These are phyloP conservation scores for Neurospora sp. DNA, from an alignment of 495 filamentous ascomycete species.

Conservation along the genomic window DNA sequence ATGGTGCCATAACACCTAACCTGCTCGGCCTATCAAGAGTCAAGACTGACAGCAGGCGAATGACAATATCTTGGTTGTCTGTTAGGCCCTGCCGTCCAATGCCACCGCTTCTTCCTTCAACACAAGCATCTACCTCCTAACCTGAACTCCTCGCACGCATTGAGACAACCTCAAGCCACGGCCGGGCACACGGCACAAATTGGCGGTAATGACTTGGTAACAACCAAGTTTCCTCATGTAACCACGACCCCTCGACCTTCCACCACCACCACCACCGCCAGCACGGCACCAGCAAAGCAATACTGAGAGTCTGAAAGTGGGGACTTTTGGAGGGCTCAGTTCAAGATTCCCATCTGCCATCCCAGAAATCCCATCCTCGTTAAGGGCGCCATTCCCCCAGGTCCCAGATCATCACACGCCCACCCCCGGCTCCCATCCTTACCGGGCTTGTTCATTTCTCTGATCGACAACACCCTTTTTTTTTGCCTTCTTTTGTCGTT, in stretches of 20 bases:
- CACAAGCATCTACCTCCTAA: background rate
- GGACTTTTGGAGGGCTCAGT: background rate
- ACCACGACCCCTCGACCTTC: background rate
- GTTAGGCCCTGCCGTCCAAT: background rate
- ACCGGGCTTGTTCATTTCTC: background rate
- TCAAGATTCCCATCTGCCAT: conserved; percentile 6
- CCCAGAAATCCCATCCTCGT: conserved; percentile 22
- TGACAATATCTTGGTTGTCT: background rate
- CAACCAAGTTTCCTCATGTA: background rate
- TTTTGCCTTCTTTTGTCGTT: background rate
- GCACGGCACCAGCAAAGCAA: background rate
- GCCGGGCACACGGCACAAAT: background rate
- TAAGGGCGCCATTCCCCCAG: background rate
- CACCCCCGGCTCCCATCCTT: conserved; percentile 1
- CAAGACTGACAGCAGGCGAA: background rate
- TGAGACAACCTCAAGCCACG: background rate
- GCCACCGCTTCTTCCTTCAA: background rate
- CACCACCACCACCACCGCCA: background rate
- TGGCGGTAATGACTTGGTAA: background rate
- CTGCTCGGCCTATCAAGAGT: background rate
- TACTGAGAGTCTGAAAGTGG: background rate
- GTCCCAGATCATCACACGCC: background rate
- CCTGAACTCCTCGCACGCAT: background rate
- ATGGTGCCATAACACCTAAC: background rate
- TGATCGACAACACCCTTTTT: conserved; percentile 1